These are phyloP conservation scores for Schrenkiella parvula DNA, from an alignment of 345 rosid species.

Conservation along the genomic window DNA sequence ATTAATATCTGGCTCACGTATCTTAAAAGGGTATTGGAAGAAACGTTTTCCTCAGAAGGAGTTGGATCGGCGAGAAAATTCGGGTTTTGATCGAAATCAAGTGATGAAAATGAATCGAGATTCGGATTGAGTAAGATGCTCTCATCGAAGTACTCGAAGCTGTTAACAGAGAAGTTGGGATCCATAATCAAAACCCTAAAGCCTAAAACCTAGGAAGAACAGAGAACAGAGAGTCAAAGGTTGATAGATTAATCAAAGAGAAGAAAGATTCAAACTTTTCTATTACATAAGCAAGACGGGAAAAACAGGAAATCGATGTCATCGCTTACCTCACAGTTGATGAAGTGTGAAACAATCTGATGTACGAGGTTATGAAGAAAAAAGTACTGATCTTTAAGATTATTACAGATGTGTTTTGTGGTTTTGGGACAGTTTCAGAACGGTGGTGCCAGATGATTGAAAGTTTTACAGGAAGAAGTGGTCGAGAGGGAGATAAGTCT, in stretches of 20 bases:
- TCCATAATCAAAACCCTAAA: slow-evolving; percentile 18
- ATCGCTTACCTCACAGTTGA: slow-evolving; percentile 24
- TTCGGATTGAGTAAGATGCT: background rate
- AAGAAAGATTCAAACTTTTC: background rate
- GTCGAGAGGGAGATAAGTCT: background rate
- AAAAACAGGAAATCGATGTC: slow-evolving; percentile 9
- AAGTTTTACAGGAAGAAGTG: background rate
- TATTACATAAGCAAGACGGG: background rate
- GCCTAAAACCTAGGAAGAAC: background rate
- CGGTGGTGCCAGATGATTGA: background rate
- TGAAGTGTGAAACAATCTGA: slow-evolving; percentile 5
- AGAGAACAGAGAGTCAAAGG: slow-evolving; percentile 1
- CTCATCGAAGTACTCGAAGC: slow-evolving; percentile 8
- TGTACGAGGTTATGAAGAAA: background rate
- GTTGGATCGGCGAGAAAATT: background rate
- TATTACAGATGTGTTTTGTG: background rate
- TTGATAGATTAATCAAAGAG: background rate
- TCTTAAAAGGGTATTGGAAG: slow-evolving; percentile 41
- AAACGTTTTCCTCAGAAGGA: slow-evolving; percentile 29
- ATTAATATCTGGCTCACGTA: slow-evolving; percentile 61
- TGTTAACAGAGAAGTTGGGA: background rate
- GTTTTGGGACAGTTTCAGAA: background rate
- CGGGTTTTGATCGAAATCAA: slow-evolving; percentile 18
- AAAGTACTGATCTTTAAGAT: background rate
- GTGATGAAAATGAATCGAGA: background rate